Base-by-base conservation (phyloP, 2,329 filamentous ascomycete species). In the Bisporella sp. region DNA sequence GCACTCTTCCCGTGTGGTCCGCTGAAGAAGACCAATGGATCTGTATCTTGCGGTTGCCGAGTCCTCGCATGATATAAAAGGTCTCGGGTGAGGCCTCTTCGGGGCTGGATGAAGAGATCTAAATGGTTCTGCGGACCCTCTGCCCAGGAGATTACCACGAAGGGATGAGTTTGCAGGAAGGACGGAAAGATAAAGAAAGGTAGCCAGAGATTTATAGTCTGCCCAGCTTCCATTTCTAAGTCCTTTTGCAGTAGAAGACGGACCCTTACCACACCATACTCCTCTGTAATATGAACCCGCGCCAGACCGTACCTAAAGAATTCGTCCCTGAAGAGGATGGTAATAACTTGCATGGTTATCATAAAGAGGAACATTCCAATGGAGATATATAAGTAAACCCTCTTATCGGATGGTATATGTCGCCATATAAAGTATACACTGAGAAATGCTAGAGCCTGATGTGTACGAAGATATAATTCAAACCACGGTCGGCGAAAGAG, bases 31-130 rank as follows among this genome's bases (percentile, higher is more conserved):
- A 61, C 61, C 5, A 4, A 21, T 6, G 31, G 30, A 21, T 42
- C 21, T 8, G 21, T 29, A 13, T 6, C 21, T 8, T 42, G 41
- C 11, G 6, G 7, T n/a, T n/a, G n/a, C n/a, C n/a, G n/a, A n/a
- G 6, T 42, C 50, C 37, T 48, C 41, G 31, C 42, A 37, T 54
- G 44, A 28, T 47, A 45, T 28, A 60, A 42, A 47, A 70, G 54
- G 44, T 63, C 52, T 41, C 52, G 46, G 6, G 62, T 63, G 5
- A 69, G 58, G 41, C 64, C 59, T 47, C 50, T 35, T n/a, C 51
- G 53, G 47, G 61, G 57, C 49, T 68, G 41, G 2, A 69, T 57
- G 8, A 69, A 57, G 45, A 70, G 57, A 40, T 69, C 57, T 28
- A 70, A 42, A 30, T 51, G 50, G 31, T 31, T 49, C n/a, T 59